Evolutionary conservation across 495 filamentous ascomycete genomes (phyloP), one percentile per base, ranked within the genome.

Genomic region (Clohesyomyces aquaticus): DNA sequence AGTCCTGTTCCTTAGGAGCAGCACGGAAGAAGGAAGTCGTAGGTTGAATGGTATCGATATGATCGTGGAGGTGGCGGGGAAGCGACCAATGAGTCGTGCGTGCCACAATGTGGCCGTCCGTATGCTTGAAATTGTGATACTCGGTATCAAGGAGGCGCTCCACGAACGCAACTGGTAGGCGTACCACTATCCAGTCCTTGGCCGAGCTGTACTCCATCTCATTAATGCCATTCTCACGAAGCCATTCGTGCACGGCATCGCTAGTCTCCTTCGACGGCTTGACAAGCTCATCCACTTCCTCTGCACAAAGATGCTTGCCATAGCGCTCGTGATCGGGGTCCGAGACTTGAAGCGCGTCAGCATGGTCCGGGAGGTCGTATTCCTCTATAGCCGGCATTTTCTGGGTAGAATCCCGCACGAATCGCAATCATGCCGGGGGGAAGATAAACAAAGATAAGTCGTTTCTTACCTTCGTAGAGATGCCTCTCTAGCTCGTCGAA

Each of bases 41-140:
- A n/a, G 86, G 86, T 72, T 89, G 86, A 45, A 89, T 81, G 4
- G 83, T 79, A 52, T 85, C 81, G 60, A 90, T 80, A 66, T 87
- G 83, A 26, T 73, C 72, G 57, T 82, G 82, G 4, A 77, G 78
- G 63, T 82, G 77, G 59, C 71, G 71, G 25, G 84, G 83, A 9
- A 85, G 74, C 48, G 80, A 83, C 75, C 83, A 87, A 38, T 76
- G 67, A 46, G 77, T 70, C 32, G 75, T 75, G n/a, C 76, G 74
- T 35, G 75, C 59, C 27, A 77, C 58, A 53, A 71, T 29, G 19
- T 71, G 62, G 19, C 80, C 77, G 57, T 78, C 76, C 4, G 71
- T 52, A 52, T 80, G 73, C 62, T 74, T 51, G 62, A 72, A 81
- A 35, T 73, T 66, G 38, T 72, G 72, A 66, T 81, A 81, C 41